These are phyloP conservation scores for Drechslerella coelobrocha DNA, from an alignment of 2,329 filamentous ascomycete genomes.

Conservation along the genomic window DNA sequence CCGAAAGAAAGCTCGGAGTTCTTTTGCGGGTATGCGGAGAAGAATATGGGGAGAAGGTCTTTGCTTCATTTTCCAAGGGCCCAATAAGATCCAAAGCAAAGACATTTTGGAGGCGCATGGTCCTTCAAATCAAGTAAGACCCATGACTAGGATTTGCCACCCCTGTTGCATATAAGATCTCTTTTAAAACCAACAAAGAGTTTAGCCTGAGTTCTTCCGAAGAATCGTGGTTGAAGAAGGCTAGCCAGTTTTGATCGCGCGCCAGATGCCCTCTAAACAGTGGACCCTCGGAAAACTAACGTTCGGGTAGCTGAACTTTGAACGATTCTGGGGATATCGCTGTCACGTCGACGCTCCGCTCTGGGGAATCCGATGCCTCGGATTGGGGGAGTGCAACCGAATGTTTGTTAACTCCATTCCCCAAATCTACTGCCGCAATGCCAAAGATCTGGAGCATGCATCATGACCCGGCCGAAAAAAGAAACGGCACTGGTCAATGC, in stretches of 20 bases:
- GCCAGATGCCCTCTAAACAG: not conserved
- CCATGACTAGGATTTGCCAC: constrained; percentile 40
- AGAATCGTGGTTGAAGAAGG: constrained; percentile 21
- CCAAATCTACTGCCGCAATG: not conserved
- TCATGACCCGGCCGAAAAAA: not conserved
- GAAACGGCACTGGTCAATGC: constrained; percentile 44
- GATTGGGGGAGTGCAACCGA: constrained; percentile 1
- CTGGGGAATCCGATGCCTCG: constrained; percentile 17
- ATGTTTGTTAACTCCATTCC: not conserved
- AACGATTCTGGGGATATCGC: too few species aligned
- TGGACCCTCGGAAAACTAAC: not conserved
- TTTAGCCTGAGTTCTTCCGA: constrained; percentile 50
- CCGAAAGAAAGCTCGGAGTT: not conserved
- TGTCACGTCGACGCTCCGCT: constrained; percentile 3
- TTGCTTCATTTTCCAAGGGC: not conserved
- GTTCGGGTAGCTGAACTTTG: not conserved
- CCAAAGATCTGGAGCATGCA: not conserved
- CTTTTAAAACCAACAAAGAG: constrained; percentile 23
- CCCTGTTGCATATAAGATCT: constrained; percentile 5
- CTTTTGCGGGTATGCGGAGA: not conserved
- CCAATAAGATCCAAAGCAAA: not conserved
- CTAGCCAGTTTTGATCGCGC: not conserved
- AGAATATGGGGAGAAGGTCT: not conserved
- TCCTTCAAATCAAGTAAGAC: constrained; percentile 15
- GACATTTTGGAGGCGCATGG: not conserved